Conservation (phyloP, 2,329 filamentous ascomycete genomes). For the Huntiella abstrusa region DNA sequence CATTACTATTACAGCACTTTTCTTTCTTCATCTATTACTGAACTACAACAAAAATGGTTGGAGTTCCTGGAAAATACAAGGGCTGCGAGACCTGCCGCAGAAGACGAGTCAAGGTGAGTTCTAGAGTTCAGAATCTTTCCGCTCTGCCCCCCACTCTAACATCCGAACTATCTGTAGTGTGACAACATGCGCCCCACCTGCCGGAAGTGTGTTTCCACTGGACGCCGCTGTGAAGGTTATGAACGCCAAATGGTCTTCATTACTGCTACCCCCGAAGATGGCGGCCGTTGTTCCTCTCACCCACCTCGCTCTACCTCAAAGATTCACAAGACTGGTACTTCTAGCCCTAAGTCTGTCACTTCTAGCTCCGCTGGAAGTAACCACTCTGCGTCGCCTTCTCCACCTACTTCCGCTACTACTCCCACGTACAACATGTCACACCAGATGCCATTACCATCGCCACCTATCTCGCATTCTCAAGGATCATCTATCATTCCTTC, state of each 20-base stretch:
- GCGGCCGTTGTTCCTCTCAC: slow-evolving; percentile 37
- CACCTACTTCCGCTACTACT: background rate
- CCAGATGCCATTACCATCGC: slow-evolving; percentile 4
- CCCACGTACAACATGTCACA: background rate
- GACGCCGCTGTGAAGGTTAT: slow-evolving; percentile 41
- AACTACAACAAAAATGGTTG: slow-evolving; percentile 29
- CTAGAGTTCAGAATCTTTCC: background rate
- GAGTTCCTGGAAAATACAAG: slow-evolving; percentile 44
- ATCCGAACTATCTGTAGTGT: slow-evolving; percentile 24
- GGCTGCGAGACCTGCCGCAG: slow-evolving; percentile 43
- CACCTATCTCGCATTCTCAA: slow-evolving; percentile 4
- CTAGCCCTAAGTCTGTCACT: slow-evolving; percentile 12
- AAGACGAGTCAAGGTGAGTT: slow-evolving; percentile 37
- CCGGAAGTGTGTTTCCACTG: slow-evolving; percentile 38
- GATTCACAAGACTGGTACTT: slow-evolving; percentile 14
- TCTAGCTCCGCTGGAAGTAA: slow-evolving; percentile 17
- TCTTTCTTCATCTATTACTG: too few relatives aligned
- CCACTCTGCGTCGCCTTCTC: slow-evolving; percentile 4
- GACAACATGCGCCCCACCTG: slow-evolving; percentile 42
- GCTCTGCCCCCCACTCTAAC: background rate
- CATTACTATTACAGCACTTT: too few relatives aligned
- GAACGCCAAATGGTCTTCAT: slow-evolving; percentile 45
- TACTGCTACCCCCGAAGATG: slow-evolving; percentile 34
- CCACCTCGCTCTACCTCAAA: slow-evolving; percentile 24
- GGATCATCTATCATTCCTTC: background rate